phyloP scores from a whole-genome alignment of 2,329 filamentous ascomycete species.

The Cladosporium cucumerinum region DNA sequence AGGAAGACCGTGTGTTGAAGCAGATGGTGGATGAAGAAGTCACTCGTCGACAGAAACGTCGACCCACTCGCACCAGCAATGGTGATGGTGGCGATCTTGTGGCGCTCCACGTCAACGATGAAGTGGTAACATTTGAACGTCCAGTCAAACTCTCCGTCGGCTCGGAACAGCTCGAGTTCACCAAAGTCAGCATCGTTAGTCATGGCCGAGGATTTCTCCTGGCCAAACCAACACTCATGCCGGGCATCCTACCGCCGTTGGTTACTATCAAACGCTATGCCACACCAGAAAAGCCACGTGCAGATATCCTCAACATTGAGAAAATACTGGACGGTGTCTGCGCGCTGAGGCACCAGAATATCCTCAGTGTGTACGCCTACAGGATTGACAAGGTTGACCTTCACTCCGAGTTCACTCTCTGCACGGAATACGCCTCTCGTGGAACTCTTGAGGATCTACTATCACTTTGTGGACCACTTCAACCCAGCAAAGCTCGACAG shows the following conservation, averaged over 20 bases:
- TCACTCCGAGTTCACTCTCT: conserved; percentile 12
- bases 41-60: conserved; percentile 63
- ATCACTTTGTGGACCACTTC: conserved; percentile 63
- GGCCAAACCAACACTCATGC: conserved; percentile 21
- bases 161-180: conserved; percentile 26
- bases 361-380: conserved; percentile 75
- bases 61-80: conserved; percentile 43
- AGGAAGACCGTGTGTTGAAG: conserved; percentile 68
- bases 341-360: conserved; percentile 68
- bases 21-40: conserved; percentile 72
- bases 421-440: conserved; percentile 71
- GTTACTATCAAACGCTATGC: conserved; percentile 29
- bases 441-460: conserved; percentile 80
- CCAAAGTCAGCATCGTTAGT: conserved; percentile 23
- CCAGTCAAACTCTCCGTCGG: conserved; percentile 23
- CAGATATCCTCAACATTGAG: conserved; percentile 31
- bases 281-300: conserved; percentile 24
- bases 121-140: conserved; percentile 31
- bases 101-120: conserved; percentile 15
- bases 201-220: conserved; percentile 21
- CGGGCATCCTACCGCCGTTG: conserved; percentile 19
- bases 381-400: conserved; percentile 26
- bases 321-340: conserved; percentile 66
- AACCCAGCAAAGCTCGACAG: conserved; percentile 71
- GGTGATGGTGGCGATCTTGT: conserved; percentile 15